Evolutionary conservation across 352 stramenopile species (phyloP), one percentile per base, ranked within the genome.

Genomic region (Globisporangium cederbergense): DNA sequence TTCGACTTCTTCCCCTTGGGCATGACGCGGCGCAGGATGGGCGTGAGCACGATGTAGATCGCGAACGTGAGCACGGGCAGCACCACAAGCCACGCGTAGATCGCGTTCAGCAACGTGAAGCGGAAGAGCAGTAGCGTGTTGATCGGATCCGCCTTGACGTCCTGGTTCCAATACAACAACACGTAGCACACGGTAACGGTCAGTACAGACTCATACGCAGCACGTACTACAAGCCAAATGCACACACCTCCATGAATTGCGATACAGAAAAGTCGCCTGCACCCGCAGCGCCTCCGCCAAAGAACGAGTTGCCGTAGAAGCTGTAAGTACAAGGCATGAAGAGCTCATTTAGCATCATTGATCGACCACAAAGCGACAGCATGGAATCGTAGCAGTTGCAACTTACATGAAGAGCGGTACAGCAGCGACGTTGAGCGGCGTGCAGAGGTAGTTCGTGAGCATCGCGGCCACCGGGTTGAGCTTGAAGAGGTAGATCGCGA

Each of bases 381-480:
- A 28, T 28, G 1, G 25, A 28, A 28, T 28, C 2, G 25, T 28
- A 28, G 25, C 25, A 28, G 25, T 28, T 28, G 25, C 25, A 47
- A 75, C 80, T 42, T 60, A 94, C 85, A 94, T 91, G 72, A 92
- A 94, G 28, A 91, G 54, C 14, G 85, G 85, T 14, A 94, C 71
- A 0, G 73, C 81, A 49, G 81, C 81, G 58, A 94, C 81, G 66
- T 94, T 94, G 45, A 94, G 73, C 5, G 85, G 85, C 51, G 85
- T 91, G 54, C 77, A 77, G 30, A 92, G 72, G 68, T 92, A 92
- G 65, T 94, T 91, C 2, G 82, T 90, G 60, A 92, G 79, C 85
- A 94, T 92, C 30, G 85, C 78, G 7, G 85, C 85, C 53, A 91
- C 80, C 10, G 85, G 76, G 56, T 94, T 94, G 30, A 94, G 71